These are phyloP conservation scores for Magnolia changhungtana DNA, from an alignment of 164 flowering plant genomes.

Conservation along the genomic window DNA sequence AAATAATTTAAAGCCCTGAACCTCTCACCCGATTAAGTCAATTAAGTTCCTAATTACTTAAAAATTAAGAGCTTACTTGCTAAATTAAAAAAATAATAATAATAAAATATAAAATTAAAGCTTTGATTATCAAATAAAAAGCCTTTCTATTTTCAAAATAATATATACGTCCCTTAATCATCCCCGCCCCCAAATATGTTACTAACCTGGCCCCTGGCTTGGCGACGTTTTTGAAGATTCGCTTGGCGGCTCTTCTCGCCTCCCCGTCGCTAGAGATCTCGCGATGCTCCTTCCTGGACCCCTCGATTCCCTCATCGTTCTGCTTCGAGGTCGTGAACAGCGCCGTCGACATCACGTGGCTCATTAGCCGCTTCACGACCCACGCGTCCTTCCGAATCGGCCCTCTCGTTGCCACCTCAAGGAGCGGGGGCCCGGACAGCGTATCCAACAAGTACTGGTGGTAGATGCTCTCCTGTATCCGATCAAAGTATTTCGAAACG, in stretches of 20 bases:
- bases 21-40: too few species aligned
- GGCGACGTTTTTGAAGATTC: slow-evolving; percentile 55
- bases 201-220: slow-evolving; percentile 51
- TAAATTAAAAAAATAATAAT: too few species aligned
- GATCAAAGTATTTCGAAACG: slow-evolving; percentile 50
- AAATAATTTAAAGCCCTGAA: too few species aligned
- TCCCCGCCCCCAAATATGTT: too few species aligned
- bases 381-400: neutral
- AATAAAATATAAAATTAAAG: too few species aligned
- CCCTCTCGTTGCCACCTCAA: too few species aligned
- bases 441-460: slow-evolving; percentile 41
- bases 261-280: slow-evolving; percentile 55
- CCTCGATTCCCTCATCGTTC: neutral
- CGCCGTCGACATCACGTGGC: neutral
- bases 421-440: too few species aligned
- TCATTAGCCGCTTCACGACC: neutral
- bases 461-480: slow-evolving; percentile 51
- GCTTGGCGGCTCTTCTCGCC: slow-evolving; percentile 38
- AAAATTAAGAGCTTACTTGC: too few species aligned
- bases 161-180: too few species aligned
- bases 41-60: too few species aligned
- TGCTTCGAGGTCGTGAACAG: neutral
- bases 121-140: too few species aligned
- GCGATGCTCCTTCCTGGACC: slow-evolving; percentile 7
- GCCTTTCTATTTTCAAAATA: too few species aligned